Percentiles rank a stretch among this genome's conserved stretches.
Conservation (phyloP, 306 rosid species). For the Alnus glutinosa region DNA sequence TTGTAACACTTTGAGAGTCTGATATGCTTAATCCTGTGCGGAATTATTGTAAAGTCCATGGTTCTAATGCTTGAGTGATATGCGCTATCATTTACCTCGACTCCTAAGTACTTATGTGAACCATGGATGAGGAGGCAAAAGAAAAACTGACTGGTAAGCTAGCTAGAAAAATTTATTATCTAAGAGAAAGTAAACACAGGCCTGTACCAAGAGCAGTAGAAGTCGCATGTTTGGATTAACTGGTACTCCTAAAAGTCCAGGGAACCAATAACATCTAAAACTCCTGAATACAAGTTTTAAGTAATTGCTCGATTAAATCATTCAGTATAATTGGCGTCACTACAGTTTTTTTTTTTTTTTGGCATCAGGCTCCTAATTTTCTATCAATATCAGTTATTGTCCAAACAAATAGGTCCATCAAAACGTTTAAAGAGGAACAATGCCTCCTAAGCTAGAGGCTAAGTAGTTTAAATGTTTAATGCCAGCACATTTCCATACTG, state of each 20-base stretch:
- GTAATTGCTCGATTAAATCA: slow-evolving; percentile 11
- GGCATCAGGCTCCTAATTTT: slow-evolving; percentile 18
- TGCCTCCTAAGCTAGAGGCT: background rate
- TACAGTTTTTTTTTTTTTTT: background rate
- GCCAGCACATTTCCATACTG: background rate
- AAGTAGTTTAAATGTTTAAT: background rate
- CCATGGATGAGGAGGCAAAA: background rate
- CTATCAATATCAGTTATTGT: slow-evolving; percentile 8
- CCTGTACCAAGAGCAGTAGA: background rate
- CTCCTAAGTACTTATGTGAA: background rate
- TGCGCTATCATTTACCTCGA: background rate
- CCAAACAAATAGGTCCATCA: slow-evolving; percentile 20
- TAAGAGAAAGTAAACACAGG: background rate
- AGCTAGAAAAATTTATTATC: background rate
- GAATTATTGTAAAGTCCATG: background rate
- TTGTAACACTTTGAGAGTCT: slow-evolving; percentile 17
- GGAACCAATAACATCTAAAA: background rate
- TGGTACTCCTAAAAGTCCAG: slow-evolving; percentile 3
- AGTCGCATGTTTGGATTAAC: background rate
- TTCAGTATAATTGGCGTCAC: slow-evolving; percentile 18
- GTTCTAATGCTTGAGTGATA: slow-evolving; percentile 10
- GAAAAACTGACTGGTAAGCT: background rate
- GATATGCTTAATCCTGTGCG: slow-evolving; percentile 1
- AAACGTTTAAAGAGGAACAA: slow-evolving; percentile 19
- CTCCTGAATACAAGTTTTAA: background rate